Evolutionary conservation across 306 rosid genomes (phyloP), one percentile per base, ranked within the genome.

Genomic region (Notholithocarpus densiflorus): DNA sequence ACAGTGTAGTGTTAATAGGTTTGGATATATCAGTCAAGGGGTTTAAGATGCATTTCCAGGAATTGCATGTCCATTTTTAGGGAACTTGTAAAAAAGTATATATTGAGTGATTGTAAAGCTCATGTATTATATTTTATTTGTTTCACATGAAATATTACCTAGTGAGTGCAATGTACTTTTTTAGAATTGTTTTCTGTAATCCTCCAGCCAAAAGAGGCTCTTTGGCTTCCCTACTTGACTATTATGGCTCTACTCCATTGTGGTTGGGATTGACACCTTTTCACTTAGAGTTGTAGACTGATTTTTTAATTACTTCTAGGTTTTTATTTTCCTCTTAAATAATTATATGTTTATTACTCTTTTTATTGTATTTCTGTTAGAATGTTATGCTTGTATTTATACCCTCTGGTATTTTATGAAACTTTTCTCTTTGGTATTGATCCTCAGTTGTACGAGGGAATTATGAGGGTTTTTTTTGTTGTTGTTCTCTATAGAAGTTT

Each of bases 1-100:
- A 66, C 20, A 60, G 27, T 72, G 75, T 78, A 55, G 54, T 77
- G 64, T 65, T 73, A 23, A 77, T 82, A 60, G 72, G 68, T 75
- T 77, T 59, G 69, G 15, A 32, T 34, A 45, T 66, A 34, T 34
- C 26, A 32, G 52, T 66, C 18, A 34, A 66, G 72, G 69, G 40
- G 34, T 59, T 59, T 11, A 14, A 62, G n/a, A 15, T 62, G 40
- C 11, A 2, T 62, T 6, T 48, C 53, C 53, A 48, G 53, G 53
- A 48, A 48, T 10, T 62, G 37, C 20, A 13, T 62, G 37, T 21
- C 12, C 29, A 59, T 59, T 26, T 6, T 27, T 27, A 27, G 69
- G 69, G 69, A 27, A 62, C 69, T 62, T 5, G 69, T 14, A 15
- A 17, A 62, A 62, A 27, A 15, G 34, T 26, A 27, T 26, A 27